Percentiles rank a stretch among this genome's conserved stretches.
Evolutionary conservation across 306 rosid genomes (phyloP).

Genomic region (Sophora flavescens): DNA sequence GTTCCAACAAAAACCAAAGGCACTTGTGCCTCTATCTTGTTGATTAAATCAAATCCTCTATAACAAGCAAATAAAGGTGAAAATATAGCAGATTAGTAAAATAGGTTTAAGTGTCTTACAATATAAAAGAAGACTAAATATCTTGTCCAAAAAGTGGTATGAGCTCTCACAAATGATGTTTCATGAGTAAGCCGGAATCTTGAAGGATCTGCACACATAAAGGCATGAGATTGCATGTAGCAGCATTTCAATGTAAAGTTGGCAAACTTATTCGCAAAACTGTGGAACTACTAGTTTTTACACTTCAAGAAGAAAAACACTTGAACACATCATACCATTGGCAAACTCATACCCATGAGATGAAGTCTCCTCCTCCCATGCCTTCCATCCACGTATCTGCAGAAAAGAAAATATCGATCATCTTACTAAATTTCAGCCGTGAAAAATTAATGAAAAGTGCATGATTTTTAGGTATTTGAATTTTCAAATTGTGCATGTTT

Average conservation of each 20-base stretch:
- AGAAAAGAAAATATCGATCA: conserved; percentile 43
- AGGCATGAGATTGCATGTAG: conserved; percentile 29
- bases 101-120: conserved; percentile 59
- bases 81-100: conserved; percentile 34
- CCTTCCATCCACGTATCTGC: conserved; percentile 97
- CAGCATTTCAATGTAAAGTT: conserved; percentile 14
- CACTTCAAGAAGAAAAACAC: neutral
- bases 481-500: no score
- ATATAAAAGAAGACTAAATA: conserved; percentile 75
- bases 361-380: conserved; percentile 90
- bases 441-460: no score
- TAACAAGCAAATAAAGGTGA: conserved; percentile 14
- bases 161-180: conserved; percentile 92
- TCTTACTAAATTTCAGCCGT: no score
- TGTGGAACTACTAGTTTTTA: neutral
- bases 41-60: neutral
- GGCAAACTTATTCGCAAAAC: neutral
- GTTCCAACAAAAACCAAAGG: conserved; percentile 14
- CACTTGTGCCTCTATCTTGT: neutral
- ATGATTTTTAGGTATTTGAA: no score
- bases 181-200: conserved; percentile 94
- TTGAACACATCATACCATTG: conserved; percentile 60
- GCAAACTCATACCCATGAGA: conserved; percentile 78
- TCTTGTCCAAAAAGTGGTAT: conserved; percentile 84
- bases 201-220: conserved; percentile 65